Evolutionary conservation across 1,139 yeast species (phyloP), one percentile per base, ranked within the genome.

Genomic region (Taphrina wiesneri): DNA sequence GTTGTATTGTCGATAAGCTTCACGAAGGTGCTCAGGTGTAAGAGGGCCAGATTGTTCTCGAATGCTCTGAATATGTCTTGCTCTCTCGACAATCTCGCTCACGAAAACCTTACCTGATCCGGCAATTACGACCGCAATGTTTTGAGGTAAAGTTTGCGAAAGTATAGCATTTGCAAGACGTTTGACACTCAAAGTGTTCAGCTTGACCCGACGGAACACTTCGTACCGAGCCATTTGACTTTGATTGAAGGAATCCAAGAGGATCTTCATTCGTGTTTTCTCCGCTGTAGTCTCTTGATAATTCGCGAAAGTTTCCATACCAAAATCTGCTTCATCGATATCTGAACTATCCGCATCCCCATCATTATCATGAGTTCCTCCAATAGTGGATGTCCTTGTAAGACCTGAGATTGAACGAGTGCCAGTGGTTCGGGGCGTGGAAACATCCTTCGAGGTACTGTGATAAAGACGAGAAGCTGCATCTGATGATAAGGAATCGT

Each of bases 191-290:
- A 86, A 83, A 70, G 88, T 86, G 73, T 88, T 90, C 61, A 93
- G 79, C 41, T 90, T 87, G 66, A 96, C 88, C 71, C 98, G 81
- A 70, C 97, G 82, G 75, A 86, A 91, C 13, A 89, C 90, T 74
- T 91, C 97, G 75, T 91, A 92, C 63, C 97, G 77, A 69, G 86
- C 86, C 87, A 90, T 87, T 74, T 93, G 97, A 46, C 86, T 89
- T n/a, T 84, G 84, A 68, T 88, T 86, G 74, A 93, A 85, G 70
- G 86, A 85, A 25, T 90, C 84, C 69, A 91, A 82, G 69, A 92
- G 77, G 30, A 91, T 73, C 70, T 88, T 82, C 52, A 62, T 61
- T 6, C 61, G 30, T 21, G 63, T 56, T 34, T 65, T 65, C 13
- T 65, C 67, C 13, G 61, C 63, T 30, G 65, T 26, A 15, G 57